A percentile compares a stretch with the other conserved stretches of the same genome.
phyloP scores from a whole-genome alignment of 1,284 basidiomycete genomes.

The Ceratobasidium sp. region DNA sequence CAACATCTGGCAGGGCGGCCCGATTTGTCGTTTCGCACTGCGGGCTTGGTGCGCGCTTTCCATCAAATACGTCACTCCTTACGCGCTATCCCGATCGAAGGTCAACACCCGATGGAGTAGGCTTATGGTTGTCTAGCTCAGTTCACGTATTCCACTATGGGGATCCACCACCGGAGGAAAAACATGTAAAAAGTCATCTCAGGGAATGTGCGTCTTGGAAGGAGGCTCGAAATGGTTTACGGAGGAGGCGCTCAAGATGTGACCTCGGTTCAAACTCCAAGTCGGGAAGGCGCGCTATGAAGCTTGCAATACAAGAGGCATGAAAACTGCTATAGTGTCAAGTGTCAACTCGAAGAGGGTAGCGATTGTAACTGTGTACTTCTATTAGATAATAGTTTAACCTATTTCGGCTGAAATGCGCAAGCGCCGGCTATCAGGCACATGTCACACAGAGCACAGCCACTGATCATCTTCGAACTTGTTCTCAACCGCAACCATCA shows the following conservation, averaged over 20 bases:
- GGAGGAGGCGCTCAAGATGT: background rate
- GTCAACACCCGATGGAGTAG: background rate
- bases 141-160: background rate
- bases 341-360: no score
- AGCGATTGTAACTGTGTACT: no score
- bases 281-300: background rate
- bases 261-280: background rate
- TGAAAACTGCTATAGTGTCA: background rate
- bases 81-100: background rate
- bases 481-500: no score
- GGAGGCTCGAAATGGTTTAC: background rate
- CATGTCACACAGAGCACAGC: no score
- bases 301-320: conserved; percentile 3
- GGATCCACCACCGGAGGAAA: background rate
- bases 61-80: conserved; percentile 7
- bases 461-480: no score
- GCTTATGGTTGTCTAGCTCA: background rate
- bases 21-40: no score
- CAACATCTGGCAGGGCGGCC: no score
- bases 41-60: background rate
- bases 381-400: no score
- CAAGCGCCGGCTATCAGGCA: no score
- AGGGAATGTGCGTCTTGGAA: background rate
- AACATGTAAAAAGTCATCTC: background rate
- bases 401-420: no score